Percentiles rank a stretch among this genome's conserved stretches.
These are phyloP conservation scores for Solanum habrochaites DNA, from an alignment of 257 asterid genomes.

Conservation along the genomic window DNA sequence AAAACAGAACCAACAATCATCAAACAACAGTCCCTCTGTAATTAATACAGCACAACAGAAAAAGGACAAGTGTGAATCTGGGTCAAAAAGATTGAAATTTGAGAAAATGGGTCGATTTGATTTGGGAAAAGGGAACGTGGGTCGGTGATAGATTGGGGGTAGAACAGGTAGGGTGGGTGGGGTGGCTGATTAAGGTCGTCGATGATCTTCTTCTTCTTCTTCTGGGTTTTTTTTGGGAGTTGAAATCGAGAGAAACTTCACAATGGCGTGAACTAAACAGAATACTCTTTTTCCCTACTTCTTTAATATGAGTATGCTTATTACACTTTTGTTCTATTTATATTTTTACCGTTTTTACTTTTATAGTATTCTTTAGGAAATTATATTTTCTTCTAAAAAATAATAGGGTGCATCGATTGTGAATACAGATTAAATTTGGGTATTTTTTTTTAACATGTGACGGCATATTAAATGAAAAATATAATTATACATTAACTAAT, in stretches of 20 bases:
- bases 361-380: neutral
- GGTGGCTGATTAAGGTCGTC: neutral
- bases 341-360: neutral
- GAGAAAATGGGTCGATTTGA: neutral
- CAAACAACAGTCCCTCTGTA: neutral
- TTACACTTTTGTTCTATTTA: neutral
- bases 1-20: neutral
- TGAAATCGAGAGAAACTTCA: slow-evolving; percentile 3
- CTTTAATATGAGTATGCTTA: neutral
- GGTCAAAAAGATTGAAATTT: neutral
- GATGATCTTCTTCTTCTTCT: neutral
- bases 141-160: neutral
- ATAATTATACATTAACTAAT: neutral
- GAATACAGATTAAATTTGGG: neutral
- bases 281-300: neutral
- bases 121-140: neutral
- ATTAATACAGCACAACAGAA: neutral
- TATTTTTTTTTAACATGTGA: neutral
- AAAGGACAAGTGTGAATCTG: neutral
- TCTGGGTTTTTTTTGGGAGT: neutral
- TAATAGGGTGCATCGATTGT: neutral
- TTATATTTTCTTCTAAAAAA: neutral
- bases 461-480: neutral
- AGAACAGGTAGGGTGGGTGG: neutral
- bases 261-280: neutral